These are phyloP conservation scores for Naumovozyma dairenensis DNA, from an alignment of 805 yeast genomes.

Conservation along the genomic window DNA sequence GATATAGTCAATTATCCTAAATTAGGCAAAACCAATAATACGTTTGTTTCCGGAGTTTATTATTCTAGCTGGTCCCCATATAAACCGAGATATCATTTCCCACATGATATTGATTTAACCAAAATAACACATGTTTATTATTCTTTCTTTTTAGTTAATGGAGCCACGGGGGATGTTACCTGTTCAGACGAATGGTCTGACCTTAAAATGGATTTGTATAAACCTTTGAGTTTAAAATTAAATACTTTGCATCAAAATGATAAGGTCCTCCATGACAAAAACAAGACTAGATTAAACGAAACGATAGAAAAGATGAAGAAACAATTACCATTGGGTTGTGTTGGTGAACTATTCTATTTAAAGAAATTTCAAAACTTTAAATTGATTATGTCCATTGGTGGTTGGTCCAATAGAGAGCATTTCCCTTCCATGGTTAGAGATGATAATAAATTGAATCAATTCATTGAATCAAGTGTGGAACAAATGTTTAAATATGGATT, in stretches of 20 bases:
- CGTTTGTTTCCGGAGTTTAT: constrained; percentile 32
- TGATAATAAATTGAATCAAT: constrained; percentile 31
- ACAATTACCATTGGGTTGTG: constrained; percentile 34
- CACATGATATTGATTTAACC: constrained; percentile 49
- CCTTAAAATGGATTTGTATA: constrained; percentile 29
- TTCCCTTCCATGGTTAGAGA: constrained; percentile 40
- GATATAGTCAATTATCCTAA: not conserved
- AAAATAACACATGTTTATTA: constrained; percentile 61
- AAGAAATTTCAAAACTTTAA: constrained; percentile 30
- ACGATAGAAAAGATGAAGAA: constrained; percentile 2
- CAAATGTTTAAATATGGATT: constrained; percentile 49
- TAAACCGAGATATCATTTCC: constrained; percentile 45
- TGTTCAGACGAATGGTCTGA: constrained; percentile 65
- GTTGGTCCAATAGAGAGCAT: constrained; percentile 47
- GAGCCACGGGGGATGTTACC: constrained; percentile 41
- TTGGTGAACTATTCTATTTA: constrained; percentile 40
- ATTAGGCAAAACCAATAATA: not conserved
- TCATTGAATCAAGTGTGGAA: constrained; percentile 40
- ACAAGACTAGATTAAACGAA: too few species aligned
- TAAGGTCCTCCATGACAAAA: too few species aligned
- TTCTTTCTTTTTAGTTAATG: constrained; percentile 60
- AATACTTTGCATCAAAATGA: constrained; percentile 1
- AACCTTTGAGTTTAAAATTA: constrained; percentile 9
- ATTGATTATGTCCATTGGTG: constrained; percentile 73
- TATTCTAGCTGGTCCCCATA: constrained; percentile 64